Evolutionary conservation across 805 yeast genomes (phyloP), one percentile per base, ranked within the genome.

Genomic region (Yarrowia keelungensis): DNA sequence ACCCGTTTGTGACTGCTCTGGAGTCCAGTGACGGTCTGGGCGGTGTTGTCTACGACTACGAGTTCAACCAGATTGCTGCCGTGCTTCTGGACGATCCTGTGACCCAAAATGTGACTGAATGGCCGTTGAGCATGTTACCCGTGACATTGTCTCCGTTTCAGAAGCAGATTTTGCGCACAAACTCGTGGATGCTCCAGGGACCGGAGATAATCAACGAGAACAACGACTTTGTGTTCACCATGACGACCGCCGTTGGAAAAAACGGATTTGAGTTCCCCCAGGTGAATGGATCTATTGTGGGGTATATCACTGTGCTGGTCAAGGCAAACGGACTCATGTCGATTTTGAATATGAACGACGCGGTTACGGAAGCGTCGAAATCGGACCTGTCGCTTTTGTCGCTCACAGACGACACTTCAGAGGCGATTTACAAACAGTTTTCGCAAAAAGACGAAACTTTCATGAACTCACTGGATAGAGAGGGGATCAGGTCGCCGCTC

Each of bases 1-100:
- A 58, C 11, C 66, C 69, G 19, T 73, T 74, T 38, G 58, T 54
- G 39, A 66, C 71, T 3, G 71, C 73, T 12, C 49, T 72, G n/a
- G 74, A 71, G 50, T 54, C 73, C 22, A 65, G 71, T 4, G 74
- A 74, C 42, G 70, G 70, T 41, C 70, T 71, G 7, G 71, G 71
- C 8, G 75, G 73, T 8, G 69, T 70, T 5, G 65, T 74, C 1
- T 74, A 71, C 68, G 68, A 65, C 51, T 51, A 51, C 36, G 51
- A 65, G 35, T 65, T 65, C 36, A 53, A 65, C 42, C 61, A 42
- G 49, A 51, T 65, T 51, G 68, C 59, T 1, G 36, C 59, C 3
- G 51, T 53, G 41, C 22, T 50, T 12, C 36, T 65, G 51, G 68
- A 65, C 26, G 51, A 50, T 36, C 61, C 68, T 10, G 16, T 50